Base-by-base conservation (phyloP, 1,139 yeast genomes). In the Oligophagozyma castellii region DNA sequence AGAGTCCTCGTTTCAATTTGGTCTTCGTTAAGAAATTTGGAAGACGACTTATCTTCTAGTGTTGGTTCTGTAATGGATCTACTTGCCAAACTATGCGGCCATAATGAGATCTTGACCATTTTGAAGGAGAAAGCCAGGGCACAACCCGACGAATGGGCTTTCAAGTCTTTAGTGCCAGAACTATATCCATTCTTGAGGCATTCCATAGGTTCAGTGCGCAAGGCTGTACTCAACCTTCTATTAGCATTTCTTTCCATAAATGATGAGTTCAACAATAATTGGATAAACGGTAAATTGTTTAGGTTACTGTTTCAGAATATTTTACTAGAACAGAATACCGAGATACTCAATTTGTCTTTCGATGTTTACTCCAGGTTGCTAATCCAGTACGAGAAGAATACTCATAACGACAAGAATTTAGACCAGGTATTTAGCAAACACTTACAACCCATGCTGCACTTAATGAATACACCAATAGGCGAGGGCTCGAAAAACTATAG, bases 41-140 rank as follows among this genome's bases (percentile, higher is more conserved):
- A 80, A 41, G 98, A 89, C 51, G 98, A 89, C 51, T 63, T 89
- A 30, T 79, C 93, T 13, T 94, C 96, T 0, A 79, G 95, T 11
- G 86, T 89, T 30, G 96, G 96, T 24, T 80, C 93, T 3, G 93
- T 89, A 2, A 89, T 89, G 96, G 95, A 89, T 52, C 60, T 89
- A 23, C 63, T 89, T 36, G 92, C 95, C 2, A 83, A 78, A 46
- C 62, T 89, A 29, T 89, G 95, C 54, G 70, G 84, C 3, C 89
- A 77, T 53, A 70, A 73, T 5, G 73, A 74, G 45, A 95, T 86
- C 4, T 61, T 86, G 27, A 73, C 69, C 16, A 67, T 76, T 16
- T 70, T 89, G 65, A 61, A 76, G 39, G 59, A 61, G 19, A 73
- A 73, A 39, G 78, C 89, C 1, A 44, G 52, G 2, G 54, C 55